Evolutionary conservation across 768 basidiomycete genomes (phyloP).

Genomic region (Amanita jacksonii): DNA sequence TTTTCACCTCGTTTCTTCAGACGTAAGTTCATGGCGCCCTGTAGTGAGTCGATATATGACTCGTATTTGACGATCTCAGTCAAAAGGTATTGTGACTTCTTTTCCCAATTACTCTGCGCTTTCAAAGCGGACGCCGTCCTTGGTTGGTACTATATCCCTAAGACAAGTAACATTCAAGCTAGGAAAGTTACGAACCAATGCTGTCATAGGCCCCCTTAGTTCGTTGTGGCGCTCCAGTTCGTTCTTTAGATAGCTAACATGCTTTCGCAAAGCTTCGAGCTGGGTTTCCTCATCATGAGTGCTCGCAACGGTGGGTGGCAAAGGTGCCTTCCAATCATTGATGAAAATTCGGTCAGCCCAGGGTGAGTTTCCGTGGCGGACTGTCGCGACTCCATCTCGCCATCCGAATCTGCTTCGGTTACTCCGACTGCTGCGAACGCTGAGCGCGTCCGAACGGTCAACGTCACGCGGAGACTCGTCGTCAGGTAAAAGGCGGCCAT

Average conservation of each 20-base stretch:
- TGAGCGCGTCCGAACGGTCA: conserved; percentile 55
- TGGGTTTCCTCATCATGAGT: conserved; percentile 89
- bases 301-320: conserved; percentile 76
- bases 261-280: conserved; percentile 79
- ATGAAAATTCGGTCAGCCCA: conserved; percentile 70
- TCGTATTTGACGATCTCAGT: conserved; percentile 95
- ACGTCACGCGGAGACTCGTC: conserved; percentile 38
- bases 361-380: conserved; percentile 60
- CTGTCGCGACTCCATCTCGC: conserved; percentile 56
- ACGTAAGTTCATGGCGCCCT: conserved; percentile 72
- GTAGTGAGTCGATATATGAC: conserved; percentile 87
- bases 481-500: conserved; percentile 49
- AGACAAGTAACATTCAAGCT: conserved; percentile 5
- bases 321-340: conserved; percentile 92
- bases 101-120: conserved; percentile 87
- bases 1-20: conserved; percentile 90
- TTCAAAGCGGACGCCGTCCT: conserved; percentile 66
- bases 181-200: conserved; percentile 41
- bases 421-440: conserved; percentile 69
- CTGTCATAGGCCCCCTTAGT: conserved; percentile 71
- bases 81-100: conserved; percentile 80
- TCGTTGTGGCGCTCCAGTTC: conserved; percentile 82
- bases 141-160: conserved; percentile 59
- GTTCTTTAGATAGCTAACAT: conserved; percentile 62
- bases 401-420: conserved; percentile 64